Conservation (phyloP, 768 basidiomycete species). For the Amanita pallidorosea region DNA sequence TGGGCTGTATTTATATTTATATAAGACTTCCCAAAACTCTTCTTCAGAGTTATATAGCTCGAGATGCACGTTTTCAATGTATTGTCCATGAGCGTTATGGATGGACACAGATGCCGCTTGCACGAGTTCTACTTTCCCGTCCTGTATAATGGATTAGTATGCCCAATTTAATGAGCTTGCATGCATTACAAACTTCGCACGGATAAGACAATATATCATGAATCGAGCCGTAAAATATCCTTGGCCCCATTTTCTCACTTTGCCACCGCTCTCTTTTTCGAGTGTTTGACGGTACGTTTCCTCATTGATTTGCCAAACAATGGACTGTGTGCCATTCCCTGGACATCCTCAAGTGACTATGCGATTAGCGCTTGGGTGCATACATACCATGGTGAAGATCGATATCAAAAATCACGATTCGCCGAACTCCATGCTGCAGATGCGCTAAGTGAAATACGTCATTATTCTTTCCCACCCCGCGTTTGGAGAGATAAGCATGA, state of each 20-base stretch:
- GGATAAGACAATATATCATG: constrained; percentile 91
- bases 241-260: constrained; percentile 32
- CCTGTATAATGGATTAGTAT: constrained; percentile 29
- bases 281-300: constrained; percentile 66
- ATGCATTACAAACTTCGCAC: constrained; percentile 54
- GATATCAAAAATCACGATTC: constrained; percentile 84
- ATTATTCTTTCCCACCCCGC: not conserved
- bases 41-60: constrained; percentile 59
- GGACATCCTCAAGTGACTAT: constrained; percentile 1
- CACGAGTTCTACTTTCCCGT: constrained; percentile 67
- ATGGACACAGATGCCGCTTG: constrained; percentile 82
- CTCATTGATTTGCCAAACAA: constrained; percentile 87
- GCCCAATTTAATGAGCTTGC: not conserved
- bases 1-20: constrained; percentile 49
- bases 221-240: constrained; percentile 83
- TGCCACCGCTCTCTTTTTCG: constrained; percentile 34
- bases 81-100: constrained; percentile 75
- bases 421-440: constrained; percentile 63
- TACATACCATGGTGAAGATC: constrained; percentile 77
- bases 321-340: constrained; percentile 94
- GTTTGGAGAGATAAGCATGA: not conserved
- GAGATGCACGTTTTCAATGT: constrained; percentile 81
- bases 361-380: not conserved
- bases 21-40: constrained; percentile 70
- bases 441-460: constrained; percentile 44